phyloP scores from a whole-genome alignment of 345 rosid genomes.

The Geranium brycei region DNA sequence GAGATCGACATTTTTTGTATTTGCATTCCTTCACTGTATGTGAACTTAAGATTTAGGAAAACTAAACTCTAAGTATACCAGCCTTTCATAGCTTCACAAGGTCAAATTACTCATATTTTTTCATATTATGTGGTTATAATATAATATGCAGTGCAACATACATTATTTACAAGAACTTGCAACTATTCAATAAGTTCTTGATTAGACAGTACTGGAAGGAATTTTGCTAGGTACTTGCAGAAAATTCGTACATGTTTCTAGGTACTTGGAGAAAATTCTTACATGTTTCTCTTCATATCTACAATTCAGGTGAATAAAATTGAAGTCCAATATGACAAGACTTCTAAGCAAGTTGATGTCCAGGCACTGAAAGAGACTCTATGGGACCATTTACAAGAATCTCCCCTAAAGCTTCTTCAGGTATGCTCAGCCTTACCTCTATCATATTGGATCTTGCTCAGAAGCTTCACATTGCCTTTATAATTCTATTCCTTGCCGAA shows the following conservation, averaged over 20 bases:
- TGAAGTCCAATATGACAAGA: slow-evolving; percentile 73
- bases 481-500: too few relatives aligned
- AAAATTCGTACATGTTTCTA: too few relatives aligned
- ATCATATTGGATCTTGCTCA: neutral
- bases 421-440: slow-evolving; percentile 10
- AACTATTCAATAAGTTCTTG: too few relatives aligned
- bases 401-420: slow-evolving; percentile 34
- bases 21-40: neutral
- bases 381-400: slow-evolving; percentile 44
- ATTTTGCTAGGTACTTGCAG: too few relatives aligned
- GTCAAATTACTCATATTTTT: too few relatives aligned
- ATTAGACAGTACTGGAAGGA: too few relatives aligned
- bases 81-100: too few relatives aligned
- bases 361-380: slow-evolving; percentile 73
- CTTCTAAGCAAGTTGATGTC: slow-evolving; percentile 90
- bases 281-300: neutral
- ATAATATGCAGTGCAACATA: too few relatives aligned
- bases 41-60: too few relatives aligned
- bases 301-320: slow-evolving; percentile 54
- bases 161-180: too few relatives aligned
- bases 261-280: neutral
- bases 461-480: neutral
- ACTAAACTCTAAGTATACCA: too few relatives aligned
- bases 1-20: neutral
- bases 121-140: too few relatives aligned